A percentile compares a stretch with the other conserved stretches of the same genome.
Conservation (phyloP, 768 basidiomycete genomes). For the Tylopilus plumbeoviolaceoides region DNA sequence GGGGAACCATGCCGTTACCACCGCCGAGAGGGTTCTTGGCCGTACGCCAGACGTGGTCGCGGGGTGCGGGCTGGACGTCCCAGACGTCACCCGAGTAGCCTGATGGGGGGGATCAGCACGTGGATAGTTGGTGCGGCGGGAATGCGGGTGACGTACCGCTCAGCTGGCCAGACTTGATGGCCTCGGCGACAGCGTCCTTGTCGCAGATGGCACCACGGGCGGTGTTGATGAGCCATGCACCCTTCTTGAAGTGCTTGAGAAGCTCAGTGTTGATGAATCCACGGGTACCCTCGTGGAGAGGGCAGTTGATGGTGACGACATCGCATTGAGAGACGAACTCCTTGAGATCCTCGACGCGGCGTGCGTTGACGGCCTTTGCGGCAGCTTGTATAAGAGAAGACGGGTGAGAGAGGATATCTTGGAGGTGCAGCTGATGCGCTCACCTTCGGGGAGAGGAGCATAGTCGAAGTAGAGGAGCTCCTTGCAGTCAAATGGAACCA, state of each 20-base stretch:
- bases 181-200: slow-evolving; percentile 72
- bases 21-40: slow-evolving; percentile 77
- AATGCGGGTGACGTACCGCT: slow-evolving; percentile 36
- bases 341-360: slow-evolving; percentile 77
- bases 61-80: slow-evolving; percentile 85
- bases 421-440: neutral
- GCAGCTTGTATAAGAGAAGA: slow-evolving; percentile 39
- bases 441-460: slow-evolving; percentile 61
- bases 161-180: slow-evolving; percentile 73
- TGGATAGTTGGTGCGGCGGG: neutral
- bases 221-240: slow-evolving; percentile 90
- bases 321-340: slow-evolving; percentile 60
- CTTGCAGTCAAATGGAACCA: slow-evolving; percentile 82
- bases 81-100: slow-evolving; percentile 62
- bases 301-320: slow-evolving; percentile 84
- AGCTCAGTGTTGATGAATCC: slow-evolving; percentile 81
- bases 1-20: slow-evolving; percentile 89
- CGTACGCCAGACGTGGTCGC: slow-evolving; percentile 82
- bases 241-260: slow-evolving; percentile 86
- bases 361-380: slow-evolving; percentile 60
- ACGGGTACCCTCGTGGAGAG: slow-evolving; percentile 79
- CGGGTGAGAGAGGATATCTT: neutral
- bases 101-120: neutral
- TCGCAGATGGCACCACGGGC: slow-evolving; percentile 91
- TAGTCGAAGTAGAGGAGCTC: slow-evolving; percentile 92